These are phyloP conservation scores for Entelexis sorbosivorans DNA, from an alignment of 1,139 yeast genomes.

Conservation along the genomic window DNA sequence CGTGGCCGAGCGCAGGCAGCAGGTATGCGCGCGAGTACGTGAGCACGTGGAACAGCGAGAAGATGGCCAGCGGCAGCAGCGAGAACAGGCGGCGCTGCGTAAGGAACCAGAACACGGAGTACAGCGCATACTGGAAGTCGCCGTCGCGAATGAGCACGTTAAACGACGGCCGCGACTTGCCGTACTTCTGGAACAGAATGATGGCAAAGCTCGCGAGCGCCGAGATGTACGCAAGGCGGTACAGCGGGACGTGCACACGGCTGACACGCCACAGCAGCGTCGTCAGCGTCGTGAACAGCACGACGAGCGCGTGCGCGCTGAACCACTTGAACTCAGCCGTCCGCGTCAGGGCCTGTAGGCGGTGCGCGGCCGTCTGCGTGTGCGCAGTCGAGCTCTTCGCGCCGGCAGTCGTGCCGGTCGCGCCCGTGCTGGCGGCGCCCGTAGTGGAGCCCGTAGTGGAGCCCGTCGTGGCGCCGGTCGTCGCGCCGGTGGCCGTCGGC, in stretches of 20 bases:
- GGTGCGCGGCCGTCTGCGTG: conserved; percentile 4
- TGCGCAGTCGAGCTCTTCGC: neutral
- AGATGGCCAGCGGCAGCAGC: conserved; percentile 54
- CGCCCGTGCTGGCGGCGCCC: neutral
- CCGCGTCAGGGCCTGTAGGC: conserved; percentile 22
- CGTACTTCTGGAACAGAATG: conserved; percentile 49
- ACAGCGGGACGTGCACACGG: conserved; percentile 39
- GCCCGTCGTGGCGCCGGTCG: neutral
- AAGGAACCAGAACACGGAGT: conserved; percentile 49
- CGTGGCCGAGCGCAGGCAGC: conserved; percentile 52
- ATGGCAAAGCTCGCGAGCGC: conserved; percentile 68
- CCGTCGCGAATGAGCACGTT: conserved; percentile 43
- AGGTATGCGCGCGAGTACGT: conserved; percentile 55
- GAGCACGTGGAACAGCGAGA: conserved; percentile 62
- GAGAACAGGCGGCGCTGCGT: conserved; percentile 45
- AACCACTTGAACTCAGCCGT: conserved; percentile 28
- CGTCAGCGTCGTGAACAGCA: conserved; percentile 46
- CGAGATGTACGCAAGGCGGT: conserved; percentile 52
- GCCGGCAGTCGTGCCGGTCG: neutral
- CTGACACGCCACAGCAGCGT: conserved; percentile 36
- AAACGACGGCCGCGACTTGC: conserved; percentile 26
- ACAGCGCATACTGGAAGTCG: conserved; percentile 52
- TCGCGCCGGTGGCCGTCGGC: neutral
- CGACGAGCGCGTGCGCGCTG: conserved; percentile 58
- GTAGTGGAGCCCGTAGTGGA: neutral